Conservation (phyloP, 768 basidiomycete genomes). For the Auricularia cornea region DNA sequence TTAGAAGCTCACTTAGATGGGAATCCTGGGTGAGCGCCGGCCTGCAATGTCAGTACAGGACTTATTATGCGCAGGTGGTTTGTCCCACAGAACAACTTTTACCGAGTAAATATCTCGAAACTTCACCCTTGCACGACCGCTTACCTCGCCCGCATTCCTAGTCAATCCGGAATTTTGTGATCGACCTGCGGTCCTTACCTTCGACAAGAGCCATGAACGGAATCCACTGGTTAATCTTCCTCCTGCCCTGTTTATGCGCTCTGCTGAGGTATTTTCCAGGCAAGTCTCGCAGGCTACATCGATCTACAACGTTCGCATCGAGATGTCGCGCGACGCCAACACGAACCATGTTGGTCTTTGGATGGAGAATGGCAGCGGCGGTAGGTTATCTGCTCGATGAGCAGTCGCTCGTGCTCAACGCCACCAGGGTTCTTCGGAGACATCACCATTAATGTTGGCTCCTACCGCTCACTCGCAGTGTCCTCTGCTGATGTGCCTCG, state of each 20-base stretch:
- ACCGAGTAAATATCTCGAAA: neutral
- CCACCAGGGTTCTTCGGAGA: slow-evolving; percentile 6
- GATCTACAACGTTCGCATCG: neutral
- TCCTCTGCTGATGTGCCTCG: too few species aligned
- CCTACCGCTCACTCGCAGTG: too few species aligned
- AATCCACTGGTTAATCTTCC: slow-evolving; percentile 8
- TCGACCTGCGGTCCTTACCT: slow-evolving; percentile 10
- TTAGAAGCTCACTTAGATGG: slow-evolving; percentile 1
- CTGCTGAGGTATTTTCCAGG: neutral
- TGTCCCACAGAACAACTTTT: slow-evolving; percentile 2
- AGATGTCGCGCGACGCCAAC: slow-evolving; percentile 1
- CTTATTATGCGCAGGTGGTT: neutral
- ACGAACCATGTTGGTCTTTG: neutral
- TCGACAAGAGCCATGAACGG: slow-evolving; percentile 6
- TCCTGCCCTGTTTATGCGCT: too few species aligned
- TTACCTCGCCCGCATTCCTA: neutral
- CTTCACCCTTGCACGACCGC: neutral
- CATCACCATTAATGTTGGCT: slow-evolving; percentile 6
- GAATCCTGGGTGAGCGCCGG: slow-evolving; percentile 8
- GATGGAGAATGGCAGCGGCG: slow-evolving; percentile 9
- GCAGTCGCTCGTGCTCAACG: neutral
- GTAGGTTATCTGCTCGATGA: slow-evolving; percentile 1
- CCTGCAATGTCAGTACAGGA: neutral
- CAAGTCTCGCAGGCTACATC: slow-evolving; percentile 11
- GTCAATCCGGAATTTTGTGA: slow-evolving; percentile 11